Evolutionary conservation across 805 yeast species (phyloP).

Genomic region (Candida insectalens): DNA sequence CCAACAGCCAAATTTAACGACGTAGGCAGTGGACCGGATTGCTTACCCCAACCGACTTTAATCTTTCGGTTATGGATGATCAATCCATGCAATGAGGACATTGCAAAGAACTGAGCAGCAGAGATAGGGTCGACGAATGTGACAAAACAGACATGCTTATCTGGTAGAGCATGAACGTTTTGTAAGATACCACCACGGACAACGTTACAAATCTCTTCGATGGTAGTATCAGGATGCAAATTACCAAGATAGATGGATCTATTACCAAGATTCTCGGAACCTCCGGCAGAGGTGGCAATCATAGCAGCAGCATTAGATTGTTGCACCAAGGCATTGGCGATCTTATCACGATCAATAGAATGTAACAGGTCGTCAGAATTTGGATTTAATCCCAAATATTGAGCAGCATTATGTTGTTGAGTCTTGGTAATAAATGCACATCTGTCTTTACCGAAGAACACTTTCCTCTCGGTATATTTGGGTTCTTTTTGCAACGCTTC

Average conservation of each 20-base stretch:
- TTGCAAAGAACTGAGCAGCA: slow-evolving; percentile 94
- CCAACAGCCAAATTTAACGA: slow-evolving; percentile 84
- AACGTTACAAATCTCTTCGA: slow-evolving; percentile 67
- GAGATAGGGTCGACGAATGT: slow-evolving; percentile 96
- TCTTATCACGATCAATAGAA: slow-evolving; percentile 41
- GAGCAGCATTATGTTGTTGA: slow-evolving; percentile 95
- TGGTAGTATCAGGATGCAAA: slow-evolving; percentile 51
- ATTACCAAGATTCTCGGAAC: slow-evolving; percentile 84
- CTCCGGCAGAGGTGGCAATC: slow-evolving; percentile 90
- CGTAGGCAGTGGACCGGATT: slow-evolving; percentile 83
- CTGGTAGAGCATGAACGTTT: slow-evolving; percentile 68
- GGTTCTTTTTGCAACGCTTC: slow-evolving; percentile 59
- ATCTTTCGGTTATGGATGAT: slow-evolving; percentile 78
- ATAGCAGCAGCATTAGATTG: slow-evolving; percentile 98
- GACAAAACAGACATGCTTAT: slow-evolving; percentile 86
- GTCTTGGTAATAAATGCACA: slow-evolving; percentile 92
- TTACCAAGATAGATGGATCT: slow-evolving; percentile 65
- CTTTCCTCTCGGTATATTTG: slow-evolving; percentile 66
- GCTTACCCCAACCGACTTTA: slow-evolving; percentile 97
- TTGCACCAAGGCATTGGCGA: slow-evolving; percentile 72
- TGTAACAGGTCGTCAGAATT: slow-evolving; percentile 76
- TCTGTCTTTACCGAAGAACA: slow-evolving; percentile 89
- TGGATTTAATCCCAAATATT: slow-evolving; percentile 83
- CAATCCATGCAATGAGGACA: slow-evolving; percentile 84
- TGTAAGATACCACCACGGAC: slow-evolving; percentile 90